These are phyloP conservation scores for Hericium rajendrae DNA, from an alignment of 768 basidiomycete genomes.

Conservation along the genomic window DNA sequence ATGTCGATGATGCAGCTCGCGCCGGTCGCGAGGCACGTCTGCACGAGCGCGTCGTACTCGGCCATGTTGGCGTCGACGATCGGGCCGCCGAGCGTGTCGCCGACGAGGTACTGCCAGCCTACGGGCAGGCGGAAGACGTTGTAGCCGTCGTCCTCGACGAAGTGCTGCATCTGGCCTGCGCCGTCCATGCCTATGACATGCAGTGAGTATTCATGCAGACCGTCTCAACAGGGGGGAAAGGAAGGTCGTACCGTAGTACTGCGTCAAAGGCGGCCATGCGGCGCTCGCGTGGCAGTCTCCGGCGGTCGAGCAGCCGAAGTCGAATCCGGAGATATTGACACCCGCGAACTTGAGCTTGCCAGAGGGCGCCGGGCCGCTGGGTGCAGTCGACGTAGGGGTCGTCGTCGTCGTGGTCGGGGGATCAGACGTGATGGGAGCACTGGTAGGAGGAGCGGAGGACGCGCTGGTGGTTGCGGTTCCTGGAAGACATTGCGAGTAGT, in stretches of 20 bases:
- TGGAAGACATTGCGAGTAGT: slow-evolving; percentile 27
- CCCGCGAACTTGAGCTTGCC: slow-evolving; percentile 29
- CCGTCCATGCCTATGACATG: slow-evolving; percentile 28
- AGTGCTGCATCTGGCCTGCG: slow-evolving; percentile 53
- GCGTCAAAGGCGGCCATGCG: slow-evolving; percentile 35
- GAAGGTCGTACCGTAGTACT: slow-evolving; percentile 29
- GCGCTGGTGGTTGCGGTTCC: slow-evolving; percentile 14
- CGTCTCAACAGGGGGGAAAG: not conserved
- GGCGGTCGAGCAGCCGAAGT: slow-evolving; percentile 41
- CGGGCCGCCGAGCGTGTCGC: slow-evolving; percentile 23
- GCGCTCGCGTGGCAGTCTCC: slow-evolving; percentile 30
- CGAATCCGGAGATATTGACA: slow-evolving; percentile 47
- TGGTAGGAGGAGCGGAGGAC: not conserved
- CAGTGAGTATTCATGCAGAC: too few species aligned
- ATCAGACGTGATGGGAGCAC: slow-evolving; percentile 8
- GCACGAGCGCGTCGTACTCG: slow-evolving; percentile 42
- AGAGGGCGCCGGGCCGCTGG: slow-evolving; percentile 1
- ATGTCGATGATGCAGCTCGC: slow-evolving; percentile 48
- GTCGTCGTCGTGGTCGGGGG: slow-evolving; percentile 12
- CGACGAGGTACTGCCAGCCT: slow-evolving; percentile 46
- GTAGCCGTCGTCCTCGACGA: slow-evolving; percentile 42
- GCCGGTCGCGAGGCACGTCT: slow-evolving; percentile 38
- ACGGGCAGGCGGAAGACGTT: slow-evolving; percentile 52
- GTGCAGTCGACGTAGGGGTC: slow-evolving; percentile 4
- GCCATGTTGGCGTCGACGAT: slow-evolving; percentile 35